Evolutionary conservation across 1,284 basidiomycete genomes (phyloP).

Genomic region (Irpex sp.): DNA sequence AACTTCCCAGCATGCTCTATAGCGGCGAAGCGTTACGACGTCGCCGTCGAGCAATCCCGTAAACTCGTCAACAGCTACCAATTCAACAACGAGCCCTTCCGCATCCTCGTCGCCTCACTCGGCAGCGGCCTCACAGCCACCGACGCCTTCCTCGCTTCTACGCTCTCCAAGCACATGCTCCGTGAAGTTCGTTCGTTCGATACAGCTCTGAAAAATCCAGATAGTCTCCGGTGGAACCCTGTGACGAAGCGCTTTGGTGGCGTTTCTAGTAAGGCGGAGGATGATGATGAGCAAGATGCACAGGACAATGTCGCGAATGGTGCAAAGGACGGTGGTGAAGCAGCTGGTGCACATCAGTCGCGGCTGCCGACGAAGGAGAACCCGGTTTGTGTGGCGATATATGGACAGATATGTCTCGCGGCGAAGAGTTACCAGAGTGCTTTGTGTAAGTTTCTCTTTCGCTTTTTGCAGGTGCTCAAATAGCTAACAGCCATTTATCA

Average conservation of each 20-base stretch:
- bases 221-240: conserved; percentile 53
- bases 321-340: conserved; percentile 19
- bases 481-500: conserved; percentile 29
- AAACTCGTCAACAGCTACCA: conserved; percentile 66
- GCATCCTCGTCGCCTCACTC: conserved; percentile 67
- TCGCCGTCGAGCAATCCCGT: conserved; percentile 68
- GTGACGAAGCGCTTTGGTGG: conserved; percentile 46
- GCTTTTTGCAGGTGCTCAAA: not conserved
- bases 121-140: conserved; percentile 62
- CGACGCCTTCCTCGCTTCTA: conserved; percentile 69
- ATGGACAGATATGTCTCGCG: conserved; percentile 82
- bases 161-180: conserved; percentile 76
- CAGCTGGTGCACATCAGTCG: conserved; percentile 4
- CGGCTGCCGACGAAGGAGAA: conserved; percentile 65
- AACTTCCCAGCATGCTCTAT: conserved; percentile 55
- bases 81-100: conserved; percentile 78
- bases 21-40: conserved; percentile 45
- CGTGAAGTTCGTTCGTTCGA: conserved; percentile 70
- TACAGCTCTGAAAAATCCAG: conserved; percentile 54
- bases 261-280: conserved; percentile 24
- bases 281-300: conserved; percentile 28
- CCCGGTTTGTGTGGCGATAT: conserved; percentile 73
- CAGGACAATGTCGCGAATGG: conserved; percentile 10
- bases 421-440: conserved; percentile 88
- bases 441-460: conserved; percentile 58